Evolutionary conservation across 345 rosid genomes (phyloP).

Genomic region (Angophora floribunda): DNA sequence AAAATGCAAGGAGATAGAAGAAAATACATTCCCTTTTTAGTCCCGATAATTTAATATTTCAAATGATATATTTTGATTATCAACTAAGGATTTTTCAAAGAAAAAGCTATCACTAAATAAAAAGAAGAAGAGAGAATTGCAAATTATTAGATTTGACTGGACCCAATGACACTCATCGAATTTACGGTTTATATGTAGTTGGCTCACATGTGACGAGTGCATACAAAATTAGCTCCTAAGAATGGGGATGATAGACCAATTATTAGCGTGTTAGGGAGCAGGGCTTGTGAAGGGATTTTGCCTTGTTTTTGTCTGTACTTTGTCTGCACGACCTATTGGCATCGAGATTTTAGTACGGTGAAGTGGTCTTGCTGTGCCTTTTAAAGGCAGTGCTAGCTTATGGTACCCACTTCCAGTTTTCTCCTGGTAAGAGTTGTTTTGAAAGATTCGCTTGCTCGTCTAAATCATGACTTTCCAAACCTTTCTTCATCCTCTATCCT

Average conservation of each 20-base stretch:
- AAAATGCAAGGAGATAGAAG: not conserved
- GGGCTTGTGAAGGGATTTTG: not conserved
- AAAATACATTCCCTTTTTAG: not conserved
- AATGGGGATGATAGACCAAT: not conserved
- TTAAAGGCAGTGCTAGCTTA: not conserved
- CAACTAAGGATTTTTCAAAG: not conserved
- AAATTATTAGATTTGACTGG: not conserved
- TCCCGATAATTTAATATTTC: not conserved
- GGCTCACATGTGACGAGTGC: not conserved
- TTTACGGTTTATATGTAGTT: too few species aligned
- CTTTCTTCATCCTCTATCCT: not conserved
- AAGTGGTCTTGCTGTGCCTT: not conserved
- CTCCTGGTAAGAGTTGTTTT: not conserved
- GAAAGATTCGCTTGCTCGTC: not conserved
- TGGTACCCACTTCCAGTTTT: not conserved
- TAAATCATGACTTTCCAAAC: not conserved
- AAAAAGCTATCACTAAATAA: not conserved
- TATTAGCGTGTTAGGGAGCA: too few species aligned
- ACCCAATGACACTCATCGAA: not conserved
- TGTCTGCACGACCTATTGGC: not conserved
- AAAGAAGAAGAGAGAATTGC: not conserved
- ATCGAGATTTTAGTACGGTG: not conserved
- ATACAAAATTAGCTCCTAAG: not conserved
- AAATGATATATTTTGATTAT: not conserved
- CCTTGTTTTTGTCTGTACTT: not conserved